Conservation (phyloP, 2,329 filamentous ascomycete species). For the Phoma sp. region DNA sequence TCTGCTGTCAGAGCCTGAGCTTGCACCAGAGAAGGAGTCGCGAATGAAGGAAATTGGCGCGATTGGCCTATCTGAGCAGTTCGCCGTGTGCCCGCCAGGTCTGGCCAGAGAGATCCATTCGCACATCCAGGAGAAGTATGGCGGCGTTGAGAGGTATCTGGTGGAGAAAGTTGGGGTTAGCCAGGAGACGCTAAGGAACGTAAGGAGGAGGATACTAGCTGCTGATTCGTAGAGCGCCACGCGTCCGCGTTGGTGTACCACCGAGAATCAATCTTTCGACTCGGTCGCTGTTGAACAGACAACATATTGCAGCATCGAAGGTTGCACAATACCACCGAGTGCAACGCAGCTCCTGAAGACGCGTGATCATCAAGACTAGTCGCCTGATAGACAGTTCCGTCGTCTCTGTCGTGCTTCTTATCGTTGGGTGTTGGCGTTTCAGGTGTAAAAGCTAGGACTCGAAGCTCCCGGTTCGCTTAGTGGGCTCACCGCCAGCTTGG, state of each 20-base stretch:
- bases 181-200: constrained; percentile 41
- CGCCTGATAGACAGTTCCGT: background rate
- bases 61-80: constrained; percentile 73
- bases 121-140: constrained; percentile 68
- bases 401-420: constrained; percentile 4
- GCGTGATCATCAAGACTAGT: too few relatives aligned
- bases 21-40: constrained; percentile 67
- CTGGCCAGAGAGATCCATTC: constrained; percentile 66
- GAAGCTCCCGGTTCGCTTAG: constrained; percentile 31
- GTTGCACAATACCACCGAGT: too few relatives aligned
- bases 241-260: constrained; percentile 14
- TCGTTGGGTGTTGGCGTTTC: constrained; percentile 16
- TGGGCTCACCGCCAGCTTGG: constrained; percentile 40
- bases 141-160: constrained; percentile 71
- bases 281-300: background rate
- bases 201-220: constrained; percentile 44
- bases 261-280: constrained; percentile 1
- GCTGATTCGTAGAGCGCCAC: constrained; percentile 19
- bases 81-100: constrained; percentile 68
- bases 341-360: too few relatives aligned
- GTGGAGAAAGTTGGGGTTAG: constrained; percentile 65
- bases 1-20: constrained; percentile 65
- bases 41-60: constrained; percentile 71
- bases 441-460: constrained; percentile 29
- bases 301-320: too few relatives aligned